A percentile compares a stretch with the other conserved stretches of the same genome.
phyloP scores from a whole-genome alignment of 176 grass and related monocot species.

The Miscanthus lutarioriparius region DNA sequence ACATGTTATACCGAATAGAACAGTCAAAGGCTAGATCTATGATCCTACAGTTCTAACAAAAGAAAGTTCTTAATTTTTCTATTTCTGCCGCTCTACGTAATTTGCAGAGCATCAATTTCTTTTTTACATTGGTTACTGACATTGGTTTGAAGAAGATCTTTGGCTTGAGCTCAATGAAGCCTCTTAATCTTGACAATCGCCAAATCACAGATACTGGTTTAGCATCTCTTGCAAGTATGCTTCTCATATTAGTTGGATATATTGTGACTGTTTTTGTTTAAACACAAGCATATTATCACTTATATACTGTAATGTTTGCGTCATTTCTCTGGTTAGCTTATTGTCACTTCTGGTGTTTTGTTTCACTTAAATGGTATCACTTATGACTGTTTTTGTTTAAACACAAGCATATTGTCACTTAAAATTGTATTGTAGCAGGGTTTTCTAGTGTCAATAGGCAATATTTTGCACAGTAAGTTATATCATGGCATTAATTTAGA shows the following conservation, averaged over 20 bases:
- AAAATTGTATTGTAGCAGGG: background rate
- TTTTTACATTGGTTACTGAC: constrained; percentile 75
- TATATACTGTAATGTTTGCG: background rate
- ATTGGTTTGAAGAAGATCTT: constrained; percentile 72
- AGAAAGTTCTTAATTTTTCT: background rate
- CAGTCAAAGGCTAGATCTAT: no score
- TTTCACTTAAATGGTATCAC: background rate
- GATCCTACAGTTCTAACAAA: no score
- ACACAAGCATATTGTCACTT: background rate
- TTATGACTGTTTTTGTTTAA: no score
- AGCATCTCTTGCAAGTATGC: constrained; percentile 68
- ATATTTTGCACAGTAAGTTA: background rate
- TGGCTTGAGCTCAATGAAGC: constrained; percentile 64
- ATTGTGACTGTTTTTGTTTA: background rate
- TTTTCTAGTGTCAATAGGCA: background rate
- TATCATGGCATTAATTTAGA: constrained; percentile 1
- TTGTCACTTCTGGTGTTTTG: constrained; percentile 1
- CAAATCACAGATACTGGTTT: constrained; percentile 88
- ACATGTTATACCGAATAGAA: no score
- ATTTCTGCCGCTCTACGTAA: constrained; percentile 57
- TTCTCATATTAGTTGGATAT: background rate
- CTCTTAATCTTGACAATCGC: constrained; percentile 85
- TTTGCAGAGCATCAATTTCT: constrained; percentile 80
- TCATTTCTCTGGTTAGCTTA: background rate
- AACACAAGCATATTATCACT: background rate